Percentiles rank a stretch among this genome's conserved stretches.
Conservation (phyloP, 768 basidiomycete species). For the Rhodotorula graminis region DNA sequence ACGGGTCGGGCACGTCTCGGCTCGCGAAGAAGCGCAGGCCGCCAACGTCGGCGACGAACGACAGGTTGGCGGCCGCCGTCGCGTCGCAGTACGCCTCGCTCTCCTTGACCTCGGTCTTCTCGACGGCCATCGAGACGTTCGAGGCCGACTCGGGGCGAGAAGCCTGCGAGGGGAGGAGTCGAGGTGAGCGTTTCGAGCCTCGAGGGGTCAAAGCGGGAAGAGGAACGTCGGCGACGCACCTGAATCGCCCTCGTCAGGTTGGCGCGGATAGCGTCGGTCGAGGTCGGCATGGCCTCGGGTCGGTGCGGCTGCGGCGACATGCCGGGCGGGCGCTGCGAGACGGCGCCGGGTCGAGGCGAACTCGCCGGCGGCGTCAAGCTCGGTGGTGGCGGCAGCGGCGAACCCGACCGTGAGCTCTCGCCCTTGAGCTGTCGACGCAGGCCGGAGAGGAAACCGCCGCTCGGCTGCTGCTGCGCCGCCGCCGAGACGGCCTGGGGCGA, state of each 20-base stretch:
- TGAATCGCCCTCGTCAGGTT: constrained; percentile 42
- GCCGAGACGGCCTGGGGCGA: background rate
- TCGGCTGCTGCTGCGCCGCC: background rate
- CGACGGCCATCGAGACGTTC: constrained; percentile 45
- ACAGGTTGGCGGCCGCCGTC: constrained; percentile 31
- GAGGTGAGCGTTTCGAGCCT: background rate
- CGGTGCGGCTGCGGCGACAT: constrained; percentile 1
- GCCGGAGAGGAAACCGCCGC: constrained; percentile 26
- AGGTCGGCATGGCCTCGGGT: constrained; percentile 22
- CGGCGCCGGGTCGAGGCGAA: background rate
- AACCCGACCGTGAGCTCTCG: background rate
- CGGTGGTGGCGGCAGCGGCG: constrained; percentile 4
- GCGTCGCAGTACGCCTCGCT: constrained; percentile 42
- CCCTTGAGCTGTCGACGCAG: constrained; percentile 18
- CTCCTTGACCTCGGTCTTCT: constrained; percentile 47
- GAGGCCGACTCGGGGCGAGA: constrained; percentile 47
- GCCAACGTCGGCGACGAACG: constrained; percentile 34
- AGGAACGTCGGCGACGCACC: constrained; percentile 19
- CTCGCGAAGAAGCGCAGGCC: constrained; percentile 39
- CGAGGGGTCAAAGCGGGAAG: too few species aligned
- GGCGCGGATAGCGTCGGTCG: constrained; percentile 33
- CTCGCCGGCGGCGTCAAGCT: background rate
- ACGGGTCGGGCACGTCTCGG: constrained; percentile 31
- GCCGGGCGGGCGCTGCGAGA: background rate
- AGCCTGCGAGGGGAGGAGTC: constrained; percentile 42